Evolutionary conservation across 2,329 filamentous ascomycete species (phyloP), one percentile per base, ranked within the genome.

Genomic region (Alternaria novae-zelandiae): DNA sequence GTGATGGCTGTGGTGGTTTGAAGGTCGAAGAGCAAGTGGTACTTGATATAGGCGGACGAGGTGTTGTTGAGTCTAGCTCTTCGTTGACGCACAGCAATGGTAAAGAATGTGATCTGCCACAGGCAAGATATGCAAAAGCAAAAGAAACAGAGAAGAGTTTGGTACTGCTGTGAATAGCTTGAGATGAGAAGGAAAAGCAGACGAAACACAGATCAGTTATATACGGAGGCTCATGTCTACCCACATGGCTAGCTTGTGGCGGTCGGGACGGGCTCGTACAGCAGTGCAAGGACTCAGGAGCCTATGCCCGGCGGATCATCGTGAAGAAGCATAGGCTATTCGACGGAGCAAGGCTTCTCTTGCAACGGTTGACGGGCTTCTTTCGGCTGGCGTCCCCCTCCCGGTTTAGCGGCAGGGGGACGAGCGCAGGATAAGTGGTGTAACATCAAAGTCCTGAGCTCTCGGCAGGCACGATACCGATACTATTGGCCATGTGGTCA

Each of bases 81-180:
- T 73, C 41, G 56, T 59, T 57, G 66, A 69, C 50, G 61, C 57
- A 68, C 66, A 68, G 65, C 62, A 32, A 50, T 60, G 21, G 51
- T 66, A 77, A 76, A 53, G 76, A 78, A 60, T 72, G 76, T 75
- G 69, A 68, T 74, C 73, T 78, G 78, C 78, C 78, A 70, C 77
- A 74, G 77, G 78, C 76, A 72, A 72, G 70, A 75, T 70, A 65
- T 60, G 61, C 67, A 62, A 60, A 63, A 51, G 25, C 32, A 66
- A 61, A 67, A 69, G 54, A 60, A 66, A 68, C 57, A 66, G 63
- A 70, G 66, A 68, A 59, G 62, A 70, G 68, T 63, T 47, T 67
- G 54, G 61, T 71, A 68, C 56, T 69, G 68, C 68, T 71, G 68
- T 72, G 69, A 65, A 67, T 63, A 71, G 67, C 65, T 43, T 68